A percentile compares a stretch with the other conserved stretches of the same genome.
These are phyloP conservation scores for Plasmodium coatneyi DNA, from an alignment of 169 alveolate genomes.

Conservation along the genomic window DNA sequence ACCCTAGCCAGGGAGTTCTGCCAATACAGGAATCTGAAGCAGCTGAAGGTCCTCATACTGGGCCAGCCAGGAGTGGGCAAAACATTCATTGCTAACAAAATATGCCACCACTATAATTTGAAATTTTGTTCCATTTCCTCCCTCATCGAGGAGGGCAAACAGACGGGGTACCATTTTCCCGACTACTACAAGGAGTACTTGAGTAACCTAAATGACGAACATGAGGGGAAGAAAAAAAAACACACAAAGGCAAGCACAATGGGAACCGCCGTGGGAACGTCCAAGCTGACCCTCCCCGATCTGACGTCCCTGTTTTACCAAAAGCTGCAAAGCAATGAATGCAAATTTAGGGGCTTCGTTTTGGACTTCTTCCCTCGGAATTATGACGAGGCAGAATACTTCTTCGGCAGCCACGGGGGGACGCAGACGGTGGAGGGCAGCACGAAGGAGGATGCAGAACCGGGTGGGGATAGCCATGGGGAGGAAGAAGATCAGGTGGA, in stretches of 20 bases:
- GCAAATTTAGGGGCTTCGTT: conserved; percentile 63
- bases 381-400: conserved; percentile 47
- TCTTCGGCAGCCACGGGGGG: conserved; percentile 7
- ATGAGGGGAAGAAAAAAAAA: background rate
- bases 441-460: background rate
- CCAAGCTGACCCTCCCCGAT: conserved; percentile 17
- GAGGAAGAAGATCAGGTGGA: background rate
- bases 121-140: conserved; percentile 16
- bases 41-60: conserved; percentile 11
- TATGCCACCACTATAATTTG: conserved; percentile 52
- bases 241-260: background rate
- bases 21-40: conserved; percentile 33
- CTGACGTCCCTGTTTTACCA: conserved; percentile 13
- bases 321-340: conserved; percentile 36
- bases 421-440: background rate
- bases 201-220: background rate
- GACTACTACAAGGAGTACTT: conserved; percentile 20
- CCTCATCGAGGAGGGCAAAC: conserved; percentile 27
- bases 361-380: conserved; percentile 53
- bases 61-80: conserved; percentile 69
- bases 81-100: conserved; percentile 48
- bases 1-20: conserved; percentile 46
- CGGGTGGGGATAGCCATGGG: background rate
- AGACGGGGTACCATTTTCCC: conserved; percentile 26
- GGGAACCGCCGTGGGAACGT: background rate